Conservation (phyloP, 2,329 filamentous ascomycete species). For the Nigrospora oryzae region DNA sequence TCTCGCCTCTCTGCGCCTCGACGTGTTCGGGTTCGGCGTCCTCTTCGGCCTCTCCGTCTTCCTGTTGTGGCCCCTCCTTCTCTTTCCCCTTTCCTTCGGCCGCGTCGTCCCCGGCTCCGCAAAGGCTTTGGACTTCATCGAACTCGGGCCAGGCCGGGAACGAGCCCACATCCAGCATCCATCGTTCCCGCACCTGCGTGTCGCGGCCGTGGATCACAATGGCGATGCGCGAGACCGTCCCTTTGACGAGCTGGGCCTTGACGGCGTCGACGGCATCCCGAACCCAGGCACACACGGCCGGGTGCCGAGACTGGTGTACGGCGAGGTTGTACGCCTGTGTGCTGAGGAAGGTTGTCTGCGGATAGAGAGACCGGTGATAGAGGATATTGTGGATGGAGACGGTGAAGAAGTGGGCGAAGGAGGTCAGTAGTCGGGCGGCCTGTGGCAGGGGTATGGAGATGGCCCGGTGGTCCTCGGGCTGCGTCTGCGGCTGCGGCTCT, state of each 20-base stretch:
- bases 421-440: slow-evolving; percentile 52
- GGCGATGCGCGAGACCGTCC: slow-evolving; percentile 35
- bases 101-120: slow-evolving; percentile 16
- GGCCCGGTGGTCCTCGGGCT: too few species aligned
- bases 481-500: too few species aligned
- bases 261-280: slow-evolving; percentile 70
- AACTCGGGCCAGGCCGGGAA: slow-evolving; percentile 39
- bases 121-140: slow-evolving; percentile 12
- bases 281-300: slow-evolving; percentile 79
- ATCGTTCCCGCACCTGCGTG: slow-evolving; percentile 46
- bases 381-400: slow-evolving; percentile 80
- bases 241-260: slow-evolving; percentile 57
- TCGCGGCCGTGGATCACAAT: slow-evolving; percentile 32
- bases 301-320: slow-evolving; percentile 79
- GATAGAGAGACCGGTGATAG: slow-evolving; percentile 75
- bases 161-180: slow-evolving; percentile 48
- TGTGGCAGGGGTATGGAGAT: slow-evolving; percentile 23
- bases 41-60: slow-evolving; percentile 7
- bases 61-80: slow-evolving; percentile 5
- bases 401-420: slow-evolving; percentile 73
- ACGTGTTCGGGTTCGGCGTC: slow-evolving; percentile 2
- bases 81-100: slow-evolving; percentile 1
- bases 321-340: slow-evolving; percentile 76
- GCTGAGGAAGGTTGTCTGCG: slow-evolving; percentile 66
- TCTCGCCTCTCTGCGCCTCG: slow-evolving; percentile 5